Conservation (phyloP, 495 filamentous ascomycete genomes). For the Jackrogersella multiformis region DNA sequence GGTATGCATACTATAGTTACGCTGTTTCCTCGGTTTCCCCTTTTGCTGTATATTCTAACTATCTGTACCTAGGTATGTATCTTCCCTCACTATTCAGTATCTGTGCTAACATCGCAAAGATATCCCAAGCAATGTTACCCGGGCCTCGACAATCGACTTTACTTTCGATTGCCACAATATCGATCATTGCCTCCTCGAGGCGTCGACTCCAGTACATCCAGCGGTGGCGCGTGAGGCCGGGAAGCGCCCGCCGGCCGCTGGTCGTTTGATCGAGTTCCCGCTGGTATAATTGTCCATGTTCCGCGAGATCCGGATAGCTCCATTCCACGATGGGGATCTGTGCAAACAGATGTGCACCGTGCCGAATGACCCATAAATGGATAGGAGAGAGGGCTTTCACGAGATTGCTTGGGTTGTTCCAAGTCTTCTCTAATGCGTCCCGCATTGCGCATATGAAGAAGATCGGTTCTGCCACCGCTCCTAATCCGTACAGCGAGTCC, state of each 20-base stretch:
- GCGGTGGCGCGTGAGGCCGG: background rate
- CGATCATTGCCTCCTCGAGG: background rate
- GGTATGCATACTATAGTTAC: no score
- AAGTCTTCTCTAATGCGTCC: slow-evolving; percentile 10
- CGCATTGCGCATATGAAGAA: slow-evolving; percentile 20
- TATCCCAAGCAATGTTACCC: background rate
- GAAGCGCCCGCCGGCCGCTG: background rate
- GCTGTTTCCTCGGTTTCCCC: no score
- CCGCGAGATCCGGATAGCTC: background rate
- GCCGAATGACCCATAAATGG: background rate
- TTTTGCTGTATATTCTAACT: no score
- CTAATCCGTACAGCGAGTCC: background rate
- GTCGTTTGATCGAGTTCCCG: background rate
- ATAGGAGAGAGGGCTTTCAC: background rate
- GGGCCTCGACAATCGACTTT: background rate
- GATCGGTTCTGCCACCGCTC: background rate
- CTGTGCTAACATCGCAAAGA: background rate
- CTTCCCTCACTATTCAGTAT: background rate
- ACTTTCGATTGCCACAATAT: background rate
- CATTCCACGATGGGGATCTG: background rate
- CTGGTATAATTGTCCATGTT: background rate
- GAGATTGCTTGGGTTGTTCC: background rate
- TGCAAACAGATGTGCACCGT: background rate
- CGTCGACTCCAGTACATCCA: slow-evolving; percentile 10
- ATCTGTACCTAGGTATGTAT: no score